Percentiles rank a stretch among this genome's conserved stretches.
phyloP scores from a whole-genome alignment of 2,329 filamentous ascomycete genomes.

The Arthrobotrys pseudoclavata region DNA sequence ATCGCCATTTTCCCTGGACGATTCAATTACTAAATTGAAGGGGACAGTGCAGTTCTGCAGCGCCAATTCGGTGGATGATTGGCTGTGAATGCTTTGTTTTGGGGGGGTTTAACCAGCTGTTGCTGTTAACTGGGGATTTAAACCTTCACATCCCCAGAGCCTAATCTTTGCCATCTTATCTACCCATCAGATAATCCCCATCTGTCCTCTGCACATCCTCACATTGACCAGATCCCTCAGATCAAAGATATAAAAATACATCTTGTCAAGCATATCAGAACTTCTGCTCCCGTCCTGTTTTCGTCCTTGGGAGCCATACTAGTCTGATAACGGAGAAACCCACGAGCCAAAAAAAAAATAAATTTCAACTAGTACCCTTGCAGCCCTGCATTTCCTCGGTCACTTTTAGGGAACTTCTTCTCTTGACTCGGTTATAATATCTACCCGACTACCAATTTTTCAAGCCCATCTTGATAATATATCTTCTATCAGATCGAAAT shows the following conservation, averaged over 20 bases:
- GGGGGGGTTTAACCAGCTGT: conserved; percentile 3
- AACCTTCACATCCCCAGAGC: neutral
- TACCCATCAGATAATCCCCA: conserved; percentile 52
- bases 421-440: conserved; percentile 11
- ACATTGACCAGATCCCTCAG: neutral
- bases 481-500: conserved; percentile 30
- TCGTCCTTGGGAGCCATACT: neutral
- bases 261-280: neutral
- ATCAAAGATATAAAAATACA: neutral
- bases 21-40: conserved; percentile 15
- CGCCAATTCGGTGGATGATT: conserved; percentile 20
- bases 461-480: neutral
- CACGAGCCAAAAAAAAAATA: conserved; percentile 8
- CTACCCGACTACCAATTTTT: conserved; percentile 8
- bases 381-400: conserved; percentile 31
- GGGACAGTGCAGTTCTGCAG: conserved; percentile 4
- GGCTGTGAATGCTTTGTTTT: conserved; percentile 2
- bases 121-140: neutral
- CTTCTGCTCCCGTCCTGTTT: neutral
- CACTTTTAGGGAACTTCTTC: conserved; percentile 35
- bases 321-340: neutral
- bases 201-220: neutral
- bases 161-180: conserved; percentile 42
- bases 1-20: conserved; percentile 19
- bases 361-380: conserved; percentile 17